Base-by-base conservation (phyloP, 192 early-diverging fungal species). In the Chytriomyces confervae region DNA sequence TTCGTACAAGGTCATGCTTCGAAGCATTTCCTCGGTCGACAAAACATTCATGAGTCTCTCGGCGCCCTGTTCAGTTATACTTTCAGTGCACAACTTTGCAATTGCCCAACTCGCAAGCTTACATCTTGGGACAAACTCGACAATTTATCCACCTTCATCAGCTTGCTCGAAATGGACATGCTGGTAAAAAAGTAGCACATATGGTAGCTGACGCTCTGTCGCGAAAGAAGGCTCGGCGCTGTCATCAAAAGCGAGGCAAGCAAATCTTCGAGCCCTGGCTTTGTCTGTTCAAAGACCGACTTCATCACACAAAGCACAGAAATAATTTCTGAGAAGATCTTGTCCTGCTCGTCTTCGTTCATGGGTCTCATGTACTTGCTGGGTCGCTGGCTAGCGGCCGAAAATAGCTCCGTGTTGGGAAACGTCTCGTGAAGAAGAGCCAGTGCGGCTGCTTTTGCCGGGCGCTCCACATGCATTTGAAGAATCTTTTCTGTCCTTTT, bases 341-440 rank as follows among this genome's bases (percentile, higher is more conserved):
- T 68, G 44, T 68, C 66, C 47, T 68, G 66, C 46, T 68, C 66
- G 8, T 29, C 27, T n/a, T 68, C 66, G 46, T 13, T 68, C 66
- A 68, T 46, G 11, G 66, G 66, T 46, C 16, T 13, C 13, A 44
- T 18, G 23, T 68, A 68, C 44, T 68, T 68, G 16, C 13, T n/a
- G 16, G 66, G 11, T 20, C 20, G 13, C 53, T 57, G 53, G 20
- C 53, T 57, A 0, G 53, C 20, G 13, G 53, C 53, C 9, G 66
- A 68, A 16, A 18, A 27, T 16, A 68, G 9, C 47, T 68, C 66
- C 8, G 66, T 46, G 23, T 68, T 68, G 18, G 66, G 66, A 46
- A 68, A 68, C 5, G 44, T 44, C 24, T 68, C 66, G 16, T n/a
- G 29, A 48, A 68, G 66, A 10, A 68, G 23, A 16, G 11, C 44